Evolutionary conservation across 2,329 filamentous ascomycete species (phyloP), one percentile per base, ranked within the genome.

Genomic region (Trichoderma atroviride): DNA sequence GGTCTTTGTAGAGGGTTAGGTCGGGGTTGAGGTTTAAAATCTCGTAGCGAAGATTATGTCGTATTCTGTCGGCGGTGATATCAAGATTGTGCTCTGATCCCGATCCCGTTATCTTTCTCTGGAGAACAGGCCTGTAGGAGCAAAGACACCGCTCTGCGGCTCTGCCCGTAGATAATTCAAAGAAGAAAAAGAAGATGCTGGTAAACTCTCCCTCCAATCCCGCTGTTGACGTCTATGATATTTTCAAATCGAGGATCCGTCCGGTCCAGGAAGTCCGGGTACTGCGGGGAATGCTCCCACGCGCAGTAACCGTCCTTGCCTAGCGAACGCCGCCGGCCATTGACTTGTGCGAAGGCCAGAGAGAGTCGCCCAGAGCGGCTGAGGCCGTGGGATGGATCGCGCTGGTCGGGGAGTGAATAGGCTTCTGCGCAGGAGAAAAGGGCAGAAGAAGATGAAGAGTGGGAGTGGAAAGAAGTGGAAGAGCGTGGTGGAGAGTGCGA

Each of bases 261-360:
- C 66, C 70, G 71, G 69, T 70, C 67, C 72, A 73, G 75, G 61
- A 74, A 75, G 74, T 79, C 74, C 83, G 79, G 83, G 83, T 83
- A 83, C 83, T 86, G 85, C 85, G 85, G 85, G 85, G 83, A 85
- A 83, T 76, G 79, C 79, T 85, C 84, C 84, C 85, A 84, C 84
- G 83, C 84, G 85, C 83, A 85, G 84, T 83, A 84, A 84, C 84
- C 83, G 83, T 80, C 79, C 77, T 79, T 80, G 78, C 76, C 83
- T 87, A 88, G 78, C 83, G 82, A 80, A 83, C 83, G 81, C 83
- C 80, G 79, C 83, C 81, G 84, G 83, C 83, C 87, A 88, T 88
- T 85, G 84, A 83, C 84, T 76, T 79, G 69, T 71, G 71, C 72
- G 70, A 70, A 68, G 70, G 35, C 13, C 13, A 60, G 29, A 67